phyloP scores from a whole-genome alignment of 164 flowering plant species.

The Aristolochia californica region DNA sequence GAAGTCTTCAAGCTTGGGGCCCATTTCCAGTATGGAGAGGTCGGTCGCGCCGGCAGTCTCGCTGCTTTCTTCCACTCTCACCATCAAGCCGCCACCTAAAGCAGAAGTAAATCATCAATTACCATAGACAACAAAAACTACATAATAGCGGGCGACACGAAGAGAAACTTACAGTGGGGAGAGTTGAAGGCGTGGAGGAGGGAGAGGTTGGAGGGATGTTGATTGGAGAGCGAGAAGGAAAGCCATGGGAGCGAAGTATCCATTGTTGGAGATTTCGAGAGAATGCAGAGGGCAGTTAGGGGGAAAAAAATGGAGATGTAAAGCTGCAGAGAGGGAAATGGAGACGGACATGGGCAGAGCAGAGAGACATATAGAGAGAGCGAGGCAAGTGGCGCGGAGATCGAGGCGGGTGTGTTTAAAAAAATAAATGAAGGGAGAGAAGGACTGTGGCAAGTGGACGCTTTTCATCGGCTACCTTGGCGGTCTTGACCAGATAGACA shows the following conservation, averaged over 20 bases:
- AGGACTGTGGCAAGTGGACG: background rate
- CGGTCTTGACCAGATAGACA: background rate
- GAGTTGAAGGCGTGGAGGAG: slow-evolving; percentile 9
- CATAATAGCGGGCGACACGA: too few relatives aligned
- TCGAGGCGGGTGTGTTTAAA: background rate
- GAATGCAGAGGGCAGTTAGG: too few relatives aligned
- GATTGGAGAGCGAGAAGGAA: slow-evolving; percentile 10
- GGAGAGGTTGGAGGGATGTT: slow-evolving; percentile 8
- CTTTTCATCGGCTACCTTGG: slow-evolving; percentile 3
- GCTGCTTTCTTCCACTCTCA: slow-evolving; percentile 7
- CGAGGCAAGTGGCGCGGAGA: too few relatives aligned
- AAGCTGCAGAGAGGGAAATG: background rate
- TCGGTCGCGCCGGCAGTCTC: slow-evolving; percentile 11
- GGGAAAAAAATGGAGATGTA: too few relatives aligned
- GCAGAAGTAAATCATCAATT: background rate
- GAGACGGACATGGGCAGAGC: background rate
- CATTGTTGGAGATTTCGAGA: background rate
- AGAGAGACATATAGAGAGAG: background rate
- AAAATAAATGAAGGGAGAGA: background rate
- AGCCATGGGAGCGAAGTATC: slow-evolving; percentile 7
- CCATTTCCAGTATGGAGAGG: slow-evolving; percentile 23
- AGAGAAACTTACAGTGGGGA: background rate
- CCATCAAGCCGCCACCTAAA: slow-evolving; percentile 4
- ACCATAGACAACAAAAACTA: too few relatives aligned
- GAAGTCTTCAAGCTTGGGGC: slow-evolving; percentile 63